Percentiles rank a stretch among this genome's conserved stretches.
These are phyloP conservation scores for Linnemannia schmuckeri DNA, from an alignment of 192 early-diverging fungal genomes.

Conservation along the genomic window DNA sequence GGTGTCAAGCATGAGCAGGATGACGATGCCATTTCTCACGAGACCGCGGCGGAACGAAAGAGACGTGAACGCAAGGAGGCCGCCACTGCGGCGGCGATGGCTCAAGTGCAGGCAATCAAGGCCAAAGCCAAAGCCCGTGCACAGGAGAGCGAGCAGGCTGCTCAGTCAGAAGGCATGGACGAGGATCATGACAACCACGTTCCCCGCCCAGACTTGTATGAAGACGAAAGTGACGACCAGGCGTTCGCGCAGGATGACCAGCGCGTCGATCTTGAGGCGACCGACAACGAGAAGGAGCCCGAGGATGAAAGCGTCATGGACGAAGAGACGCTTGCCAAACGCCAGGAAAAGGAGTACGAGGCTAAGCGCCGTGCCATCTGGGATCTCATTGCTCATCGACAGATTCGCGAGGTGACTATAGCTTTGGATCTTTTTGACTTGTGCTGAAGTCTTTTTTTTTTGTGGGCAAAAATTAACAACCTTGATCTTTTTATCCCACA, in stretches of 20 bases:
- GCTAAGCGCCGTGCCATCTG: constrained; percentile 40
- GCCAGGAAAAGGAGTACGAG: constrained; percentile 49
- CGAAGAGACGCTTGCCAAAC: constrained; percentile 28
- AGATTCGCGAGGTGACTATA: constrained; percentile 42
- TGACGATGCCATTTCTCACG: constrained; percentile 20
- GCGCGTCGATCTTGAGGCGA: constrained; percentile 23
- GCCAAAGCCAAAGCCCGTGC: constrained; percentile 40
- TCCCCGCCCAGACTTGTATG: constrained; percentile 30
- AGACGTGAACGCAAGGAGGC: constrained; percentile 44
- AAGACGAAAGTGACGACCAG: constrained; percentile 36
- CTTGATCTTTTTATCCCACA: not conserved
- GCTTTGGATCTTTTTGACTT: not conserved
- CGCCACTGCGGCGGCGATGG: constrained; percentile 41
- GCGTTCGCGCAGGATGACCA: constrained; percentile 20
- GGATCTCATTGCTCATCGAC: constrained; percentile 52
- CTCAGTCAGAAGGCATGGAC: constrained; percentile 23
- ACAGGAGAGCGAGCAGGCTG: constrained; percentile 14
- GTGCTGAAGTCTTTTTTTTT: not conserved
- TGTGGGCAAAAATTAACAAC: not conserved
- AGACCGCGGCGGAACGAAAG: constrained; percentile 47
- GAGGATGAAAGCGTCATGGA: constrained; percentile 26
- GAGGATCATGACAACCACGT: constrained; percentile 41
- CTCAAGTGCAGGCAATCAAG: constrained; percentile 48
- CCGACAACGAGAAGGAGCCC: not conserved
- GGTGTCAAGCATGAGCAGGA: constrained; percentile 34